A percentile compares a stretch with the other conserved stretches of the same genome.
Conservation (phyloP, 2,329 filamentous ascomycete species). For the Aspergillus calidoustus region DNA sequence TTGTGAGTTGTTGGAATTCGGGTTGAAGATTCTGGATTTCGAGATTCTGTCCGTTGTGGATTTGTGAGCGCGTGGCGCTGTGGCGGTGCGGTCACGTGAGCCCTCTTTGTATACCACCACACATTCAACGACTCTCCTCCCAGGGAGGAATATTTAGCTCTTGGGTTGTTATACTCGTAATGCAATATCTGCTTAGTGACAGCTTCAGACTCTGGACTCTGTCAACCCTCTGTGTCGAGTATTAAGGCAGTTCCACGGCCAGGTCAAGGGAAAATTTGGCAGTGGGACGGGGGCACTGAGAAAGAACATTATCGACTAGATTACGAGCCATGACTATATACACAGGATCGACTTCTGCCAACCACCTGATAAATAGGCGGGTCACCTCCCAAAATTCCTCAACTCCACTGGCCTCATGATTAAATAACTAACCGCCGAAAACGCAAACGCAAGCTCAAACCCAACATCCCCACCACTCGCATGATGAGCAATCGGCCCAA, state of each 20-base stretch:
- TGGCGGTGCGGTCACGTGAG: constrained; percentile 32
- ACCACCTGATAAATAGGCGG: no score
- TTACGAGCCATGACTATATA: constrained; percentile 1
- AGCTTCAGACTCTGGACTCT: no score
- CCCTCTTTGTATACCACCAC: no score
- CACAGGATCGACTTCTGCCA: background rate
- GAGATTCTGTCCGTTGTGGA: constrained; percentile 47
- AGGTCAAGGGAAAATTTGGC: no score
- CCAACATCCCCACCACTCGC: constrained; percentile 65
- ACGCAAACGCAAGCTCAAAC: constrained; percentile 69
- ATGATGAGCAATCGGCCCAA: constrained; percentile 67
- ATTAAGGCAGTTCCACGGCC: no score
- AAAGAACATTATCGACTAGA: no score
- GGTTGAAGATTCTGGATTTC: constrained; percentile 47
- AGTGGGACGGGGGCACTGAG: no score
- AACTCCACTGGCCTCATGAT: constrained; percentile 56
- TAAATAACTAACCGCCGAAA: constrained; percentile 59
- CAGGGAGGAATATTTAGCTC: no score
- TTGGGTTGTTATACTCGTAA: no score
- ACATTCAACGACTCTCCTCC: no score
- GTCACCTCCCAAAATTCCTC: constrained; percentile 48
- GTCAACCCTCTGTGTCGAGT: no score
- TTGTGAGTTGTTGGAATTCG: constrained; percentile 26
- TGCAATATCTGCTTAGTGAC: no score
- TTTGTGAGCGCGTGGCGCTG: constrained; percentile 43